Percentiles rank a stretch among this genome's conserved stretches.
Evolutionary conservation across 352 stramenopile genomes (phyloP).

Genomic region (Phytophthora idaei): DNA sequence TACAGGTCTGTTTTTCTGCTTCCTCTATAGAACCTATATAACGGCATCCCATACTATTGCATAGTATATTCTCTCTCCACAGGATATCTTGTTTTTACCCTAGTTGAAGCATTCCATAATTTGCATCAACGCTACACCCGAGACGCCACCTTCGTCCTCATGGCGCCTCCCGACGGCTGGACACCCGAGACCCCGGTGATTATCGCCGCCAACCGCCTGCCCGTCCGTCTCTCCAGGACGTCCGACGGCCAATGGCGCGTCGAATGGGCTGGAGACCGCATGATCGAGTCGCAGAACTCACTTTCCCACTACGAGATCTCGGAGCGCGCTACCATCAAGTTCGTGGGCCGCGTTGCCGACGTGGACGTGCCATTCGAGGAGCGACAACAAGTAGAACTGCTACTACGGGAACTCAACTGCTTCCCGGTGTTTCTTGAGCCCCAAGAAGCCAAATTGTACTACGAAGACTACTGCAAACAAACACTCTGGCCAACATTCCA

Average conservation of each 20-base stretch:
- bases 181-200: slow-evolving; percentile 65
- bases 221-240: slow-evolving; percentile 48
- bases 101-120: slow-evolving; percentile 9
- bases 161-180: slow-evolving; percentile 44
- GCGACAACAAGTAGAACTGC: slow-evolving; percentile 49
- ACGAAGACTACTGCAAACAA: slow-evolving; percentile 97
- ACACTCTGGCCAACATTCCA: slow-evolving; percentile 97
- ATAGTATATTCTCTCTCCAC: background rate
- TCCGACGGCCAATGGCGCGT: slow-evolving; percentile 47
- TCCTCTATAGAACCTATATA: background rate
- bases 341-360: slow-evolving; percentile 70
- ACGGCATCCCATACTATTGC: background rate
- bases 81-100: slow-evolving; percentile 1
- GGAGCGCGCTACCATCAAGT: slow-evolving; percentile 68
- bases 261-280: slow-evolving; percentile 74
- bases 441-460: slow-evolving; percentile 71
- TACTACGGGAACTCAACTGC: slow-evolving; percentile 67
- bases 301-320: slow-evolving; percentile 80
- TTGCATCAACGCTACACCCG: slow-evolving; percentile 1
- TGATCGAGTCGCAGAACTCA: slow-evolving; percentile 78
- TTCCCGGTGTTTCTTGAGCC: slow-evolving; percentile 64
- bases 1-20: background rate
- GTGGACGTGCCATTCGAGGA: slow-evolving; percentile 55
- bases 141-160: slow-evolving; percentile 1
- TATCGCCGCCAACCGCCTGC: slow-evolving; percentile 74